Base-by-base conservation (phyloP, 2,329 filamentous ascomycete genomes). In the Colletotrichum lupini region DNA sequence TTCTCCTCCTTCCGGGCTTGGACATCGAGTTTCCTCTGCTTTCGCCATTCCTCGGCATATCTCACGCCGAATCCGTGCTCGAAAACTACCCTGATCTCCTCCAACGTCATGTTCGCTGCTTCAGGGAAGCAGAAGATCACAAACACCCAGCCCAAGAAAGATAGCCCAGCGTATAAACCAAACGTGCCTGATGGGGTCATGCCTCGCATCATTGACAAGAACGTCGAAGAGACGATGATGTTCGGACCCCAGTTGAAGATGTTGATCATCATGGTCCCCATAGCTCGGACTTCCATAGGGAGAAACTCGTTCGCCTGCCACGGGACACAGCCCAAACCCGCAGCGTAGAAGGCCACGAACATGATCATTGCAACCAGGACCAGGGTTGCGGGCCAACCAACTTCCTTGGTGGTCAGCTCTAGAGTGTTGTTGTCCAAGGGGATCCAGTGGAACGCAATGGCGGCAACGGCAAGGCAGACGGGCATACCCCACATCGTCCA, bases 81-180 rank as follows among this genome's bases (percentile, higher is more conserved):
- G 75, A 89, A 89, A 5, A 89, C 82, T 42, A 86, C 84, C 26
- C 85, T 80, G n/a, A 89, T 83, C 58, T 87, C 86, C 76, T 90
- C 89, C 9, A 90, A 79, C 22, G 87, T 85, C 83, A 90, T 85
- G 8, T 87, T 87, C 73, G 88, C 87, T 0, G 87, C 87, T 72
- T 90, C 86, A 1, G 88, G 87, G 76, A 87, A 89, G 75, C 81
- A 87, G 79, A 87, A 85, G 67, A 85, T 82, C 26, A 88, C 82
- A 68, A 85, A 81, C 5, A 87, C 69, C 77, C 83, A 87, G 19
- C 87, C 86, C 30, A 85, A 75, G 68, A 85, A 82, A 75, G 86
- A 88, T 30, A 89, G 84, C 0, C 80, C 85, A 1, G 86, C 84
- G 68, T 88, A 89, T 77, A 89, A 88, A 1, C 86, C 86, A 73